phyloP scores from a whole-genome alignment of 306 rosid species.

The Dalbergia oliveri region DNA sequence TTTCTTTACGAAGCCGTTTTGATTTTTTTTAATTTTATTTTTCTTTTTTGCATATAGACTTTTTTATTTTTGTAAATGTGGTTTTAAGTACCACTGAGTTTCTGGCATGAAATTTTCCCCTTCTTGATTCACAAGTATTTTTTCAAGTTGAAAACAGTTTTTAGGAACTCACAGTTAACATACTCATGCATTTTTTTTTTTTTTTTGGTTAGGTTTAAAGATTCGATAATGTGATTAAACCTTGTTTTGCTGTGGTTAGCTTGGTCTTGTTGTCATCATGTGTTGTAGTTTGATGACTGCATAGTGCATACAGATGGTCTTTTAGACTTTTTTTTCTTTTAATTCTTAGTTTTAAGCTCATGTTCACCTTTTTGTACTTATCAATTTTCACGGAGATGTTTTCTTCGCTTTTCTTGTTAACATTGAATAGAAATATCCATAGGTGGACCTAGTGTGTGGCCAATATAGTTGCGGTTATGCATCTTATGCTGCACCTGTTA shows the following conservation, averaged over 20 bases:
- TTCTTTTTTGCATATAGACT: neutral
- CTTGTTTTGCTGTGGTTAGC: neutral
- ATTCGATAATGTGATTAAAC: neutral
- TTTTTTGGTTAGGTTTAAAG: neutral
- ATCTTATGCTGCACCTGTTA: constrained; percentile 8
- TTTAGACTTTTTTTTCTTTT: too few species aligned
- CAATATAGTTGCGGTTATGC: constrained; percentile 10
- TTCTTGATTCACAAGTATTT: neutral
- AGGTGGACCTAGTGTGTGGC: neutral
- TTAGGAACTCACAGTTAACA: neutral
- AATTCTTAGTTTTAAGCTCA: neutral
- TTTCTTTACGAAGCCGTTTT: too few species aligned
- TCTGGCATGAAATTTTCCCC: neutral
- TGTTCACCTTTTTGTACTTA: constrained; percentile 1
- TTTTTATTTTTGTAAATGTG: too few species aligned
- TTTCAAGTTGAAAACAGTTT: neutral
- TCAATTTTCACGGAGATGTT: neutral
- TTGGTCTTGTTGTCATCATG: neutral
- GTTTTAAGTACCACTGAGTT: too few species aligned
- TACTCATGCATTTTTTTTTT: neutral
- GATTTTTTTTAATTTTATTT: neutral
- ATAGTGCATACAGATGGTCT: neutral
- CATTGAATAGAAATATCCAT: neutral
- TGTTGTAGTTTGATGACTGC: constrained; percentile 5
- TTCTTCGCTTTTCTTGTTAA: neutral